Evolutionary conservation across 2,329 filamentous ascomycete genomes (phyloP).

Genomic region (Clonostachys chloroleuca): DNA sequence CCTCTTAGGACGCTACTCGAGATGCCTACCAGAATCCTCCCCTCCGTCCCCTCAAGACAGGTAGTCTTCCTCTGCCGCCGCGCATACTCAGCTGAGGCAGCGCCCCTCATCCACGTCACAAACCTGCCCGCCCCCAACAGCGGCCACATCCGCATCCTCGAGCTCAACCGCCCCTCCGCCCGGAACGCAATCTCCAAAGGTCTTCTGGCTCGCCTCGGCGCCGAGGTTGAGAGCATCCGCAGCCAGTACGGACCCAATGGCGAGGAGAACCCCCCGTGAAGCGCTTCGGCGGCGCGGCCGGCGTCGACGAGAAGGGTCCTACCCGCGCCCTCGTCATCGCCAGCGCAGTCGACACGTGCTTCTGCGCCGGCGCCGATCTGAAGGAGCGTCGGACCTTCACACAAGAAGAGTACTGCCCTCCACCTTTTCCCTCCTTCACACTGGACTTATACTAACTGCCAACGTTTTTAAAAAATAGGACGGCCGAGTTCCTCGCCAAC

Average conservation of each 20-base stretch:
- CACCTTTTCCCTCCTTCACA: background rate
- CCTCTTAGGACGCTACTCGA: too few relatives aligned
- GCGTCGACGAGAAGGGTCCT: conserved; percentile 40
- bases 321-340: conserved; percentile 82
- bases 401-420: conserved; percentile 60
- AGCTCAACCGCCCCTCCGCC: conserved; percentile 78
- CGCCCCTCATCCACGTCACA: conserved; percentile 62
- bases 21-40: too few relatives aligned
- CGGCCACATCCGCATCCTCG: conserved; percentile 83
- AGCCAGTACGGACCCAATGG: conserved; percentile 52
- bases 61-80: conserved; percentile 4
- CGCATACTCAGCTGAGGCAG: conserved; percentile 34
- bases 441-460: background rate
- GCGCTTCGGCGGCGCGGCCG: conserved; percentile 39
- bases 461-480: conserved; percentile 49
- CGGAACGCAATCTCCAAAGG: conserved; percentile 87
- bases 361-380: conserved; percentile 92
- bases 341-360: conserved; percentile 79
- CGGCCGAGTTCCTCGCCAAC: conserved; percentile 68
- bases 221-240: conserved; percentile 69
- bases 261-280: conserved; percentile 39
- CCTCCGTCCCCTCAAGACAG: too few relatives aligned
- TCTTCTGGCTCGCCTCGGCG: conserved; percentile 67
- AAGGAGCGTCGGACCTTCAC: conserved; percentile 81
- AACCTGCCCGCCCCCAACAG: conserved; percentile 73